These are phyloP conservation scores for Pseudocercospora macadamiae DNA, from an alignment of 2,329 filamentous ascomycete genomes.

Conservation along the genomic window DNA sequence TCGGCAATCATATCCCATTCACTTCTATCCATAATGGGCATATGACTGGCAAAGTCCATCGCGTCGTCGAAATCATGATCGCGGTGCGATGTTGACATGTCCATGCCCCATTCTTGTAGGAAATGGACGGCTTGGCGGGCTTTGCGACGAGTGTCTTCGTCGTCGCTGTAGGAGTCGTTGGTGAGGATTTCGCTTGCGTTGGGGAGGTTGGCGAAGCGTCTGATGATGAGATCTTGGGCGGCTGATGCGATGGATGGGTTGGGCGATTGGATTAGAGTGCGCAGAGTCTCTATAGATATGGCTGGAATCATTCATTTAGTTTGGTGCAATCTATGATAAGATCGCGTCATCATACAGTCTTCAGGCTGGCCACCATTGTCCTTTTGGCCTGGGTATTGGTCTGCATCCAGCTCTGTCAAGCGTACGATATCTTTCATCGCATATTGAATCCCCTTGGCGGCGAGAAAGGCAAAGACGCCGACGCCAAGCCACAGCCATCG, in stretches of 20 bases:
- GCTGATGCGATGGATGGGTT: slow-evolving; percentile 49
- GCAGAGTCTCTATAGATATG: slow-evolving; percentile 46
- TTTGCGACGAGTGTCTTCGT: slow-evolving; percentile 16
- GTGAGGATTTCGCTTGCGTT: slow-evolving; percentile 22
- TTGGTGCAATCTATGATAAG: background rate
- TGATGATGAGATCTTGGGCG: slow-evolving; percentile 34
- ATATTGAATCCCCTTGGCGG: slow-evolving; percentile 61
- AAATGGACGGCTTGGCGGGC: slow-evolving; percentile 27
- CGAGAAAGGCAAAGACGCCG: slow-evolving; percentile 60
- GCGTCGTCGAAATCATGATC: slow-evolving; percentile 12
- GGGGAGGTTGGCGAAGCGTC: slow-evolving; percentile 24
- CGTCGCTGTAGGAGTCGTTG: slow-evolving; percentile 20
- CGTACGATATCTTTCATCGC: slow-evolving; percentile 64
- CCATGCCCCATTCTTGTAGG: slow-evolving; percentile 30
- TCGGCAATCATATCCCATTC: slow-evolving; percentile 16
- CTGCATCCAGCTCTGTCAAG: slow-evolving; percentile 66
- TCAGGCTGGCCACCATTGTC: slow-evolving; percentile 63
- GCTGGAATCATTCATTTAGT: slow-evolving; percentile 28
- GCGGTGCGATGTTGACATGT: slow-evolving; percentile 21
- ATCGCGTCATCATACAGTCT: slow-evolving; percentile 17
- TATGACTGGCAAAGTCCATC: background rate
- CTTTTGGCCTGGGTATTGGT: slow-evolving; percentile 74
- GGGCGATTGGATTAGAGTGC: slow-evolving; percentile 44
- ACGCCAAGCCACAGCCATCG: slow-evolving; percentile 52
- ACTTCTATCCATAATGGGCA: slow-evolving; percentile 11